phyloP scores from a whole-genome alignment of 73 alveolate genomes.

The Paramecium bursaria region DNA sequence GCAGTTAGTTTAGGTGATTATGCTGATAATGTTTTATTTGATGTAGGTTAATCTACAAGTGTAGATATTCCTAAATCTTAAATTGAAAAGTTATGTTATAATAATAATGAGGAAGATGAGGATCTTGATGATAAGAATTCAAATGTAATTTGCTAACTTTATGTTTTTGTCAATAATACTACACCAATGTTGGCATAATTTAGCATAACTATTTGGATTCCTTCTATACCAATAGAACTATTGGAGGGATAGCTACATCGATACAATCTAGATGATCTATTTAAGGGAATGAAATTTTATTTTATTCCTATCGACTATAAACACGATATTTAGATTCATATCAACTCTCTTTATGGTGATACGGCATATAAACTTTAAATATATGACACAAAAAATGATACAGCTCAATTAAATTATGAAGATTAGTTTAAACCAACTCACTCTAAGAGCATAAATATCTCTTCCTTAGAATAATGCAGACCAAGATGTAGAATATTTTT shows the following conservation, averaged over 20 bases:
- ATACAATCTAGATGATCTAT: constrained; percentile 20
- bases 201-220: constrained; percentile 17
- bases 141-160: constrained; percentile 2
- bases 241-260: constrained; percentile 13
- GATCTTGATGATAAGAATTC: background rate
- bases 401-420: background rate
- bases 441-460: constrained; percentile 15
- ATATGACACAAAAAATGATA: background rate
- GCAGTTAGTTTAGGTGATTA: background rate
- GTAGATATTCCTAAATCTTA: background rate
- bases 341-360: constrained; percentile 35
- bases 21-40: background rate
- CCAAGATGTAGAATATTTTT: constrained; percentile 20
- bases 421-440: constrained; percentile 40
- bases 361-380: constrained; percentile 8
- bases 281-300: background rate
- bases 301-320: background rate
- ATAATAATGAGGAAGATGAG: background rate
- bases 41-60: background rate
- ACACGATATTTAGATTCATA: constrained; percentile 5
- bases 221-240: background rate
- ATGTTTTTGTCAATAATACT: constrained; percentile 3
- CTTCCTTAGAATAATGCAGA: constrained; percentile 7
- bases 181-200: background rate
- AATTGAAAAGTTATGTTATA: too few species aligned